phyloP scores from a whole-genome alignment of 352 stramenopile species.

The Pythium monospermum region DNA sequence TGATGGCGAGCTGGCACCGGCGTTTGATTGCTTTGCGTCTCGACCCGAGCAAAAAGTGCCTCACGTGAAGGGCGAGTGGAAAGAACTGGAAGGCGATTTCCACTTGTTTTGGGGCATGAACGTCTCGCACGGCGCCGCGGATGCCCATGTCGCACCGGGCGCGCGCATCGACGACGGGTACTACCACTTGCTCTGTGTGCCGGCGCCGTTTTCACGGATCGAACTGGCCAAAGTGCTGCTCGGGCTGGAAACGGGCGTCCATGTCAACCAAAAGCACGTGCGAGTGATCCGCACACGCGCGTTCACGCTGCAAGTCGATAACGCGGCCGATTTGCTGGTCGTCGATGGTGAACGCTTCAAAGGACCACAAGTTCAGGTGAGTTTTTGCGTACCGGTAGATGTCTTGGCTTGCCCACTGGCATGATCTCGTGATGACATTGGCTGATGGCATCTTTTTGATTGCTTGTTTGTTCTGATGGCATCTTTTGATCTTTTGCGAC shows the following conservation, averaged over 20 bases:
- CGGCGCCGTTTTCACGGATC: conserved; percentile 16
- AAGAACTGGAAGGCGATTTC: conserved; percentile 28
- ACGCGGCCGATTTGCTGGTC: conserved; percentile 22
- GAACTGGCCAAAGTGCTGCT: conserved; percentile 27
- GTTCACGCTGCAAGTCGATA: conserved; percentile 27
- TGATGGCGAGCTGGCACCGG: conserved; percentile 19
- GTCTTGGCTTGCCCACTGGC: too few relatives aligned
- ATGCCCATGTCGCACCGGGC: conserved; percentile 24
- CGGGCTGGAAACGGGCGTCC: conserved; percentile 24
- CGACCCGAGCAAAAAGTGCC: conserved; percentile 15
- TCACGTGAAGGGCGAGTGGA: conserved; percentile 23
- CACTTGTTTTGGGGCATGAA: conserved; percentile 42
- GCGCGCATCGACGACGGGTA: conserved; percentile 33
- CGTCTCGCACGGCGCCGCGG: conserved; percentile 25
- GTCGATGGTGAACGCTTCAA: conserved; percentile 33
- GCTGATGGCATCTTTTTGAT: neutral
- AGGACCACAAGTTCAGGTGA: conserved; percentile 23
- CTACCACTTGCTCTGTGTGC: conserved; percentile 22
- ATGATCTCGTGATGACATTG: too few relatives aligned
- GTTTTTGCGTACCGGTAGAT: too few relatives aligned
- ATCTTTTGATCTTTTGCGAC: neutral
- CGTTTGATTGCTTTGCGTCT: conserved; percentile 21
- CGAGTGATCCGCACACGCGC: conserved; percentile 32
- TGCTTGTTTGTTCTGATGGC: neutral
- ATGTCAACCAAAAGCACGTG: conserved; percentile 24